Base-by-base conservation (phyloP, 345 rosid genomes). In the Raphanus raphanistrum region DNA sequence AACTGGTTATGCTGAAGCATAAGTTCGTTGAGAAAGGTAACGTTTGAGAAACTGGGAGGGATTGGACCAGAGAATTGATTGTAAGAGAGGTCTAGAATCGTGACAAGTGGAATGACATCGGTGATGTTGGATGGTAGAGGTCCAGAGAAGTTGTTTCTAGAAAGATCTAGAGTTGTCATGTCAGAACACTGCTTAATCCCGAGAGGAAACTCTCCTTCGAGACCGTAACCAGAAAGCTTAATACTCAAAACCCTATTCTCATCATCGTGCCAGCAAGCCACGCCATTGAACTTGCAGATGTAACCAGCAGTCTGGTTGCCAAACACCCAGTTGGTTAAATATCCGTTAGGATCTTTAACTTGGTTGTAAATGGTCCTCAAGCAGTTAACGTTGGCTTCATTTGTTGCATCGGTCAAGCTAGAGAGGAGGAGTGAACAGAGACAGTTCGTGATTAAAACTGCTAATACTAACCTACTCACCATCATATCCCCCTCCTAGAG, bases 251-350 rank as follows among this genome's bases (percentile, higher is more conserved):
- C 96, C 78, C 63, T 88, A 77, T 85, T 92, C 87, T 94, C 98
- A 81, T 88, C 94, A 11, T 92, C 94, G 52, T 94, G 98, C 98
- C 98, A 94, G 72, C 98, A 94, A 7, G 88, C 87, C 61, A 94
- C 84, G 41, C 98, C 98, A 11, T 9, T 17, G 77, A 92, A 94
- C 61, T 75, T 87, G 84, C 97, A 94, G 32, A 92, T 90, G 71
- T 28, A 88, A 25, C 98, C 98, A 62, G 71, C 84, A 8, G 93
- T 84, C 0, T 6, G 0, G 81, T 94, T 94, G 10, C 80, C 16
- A 78, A 94, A 94, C 25, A 76, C 73, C 97, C 98, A 94, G 6
- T 83, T 60, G 29, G 81, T 31, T 79, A 94, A 82, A 81, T 78
- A 72, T 10, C 17, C 26, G 3, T 54, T n/a, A 58, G 96, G 93